These are phyloP conservation scores for Coniosporium tulheliwenetii DNA, from an alignment of 2,329 filamentous ascomycete genomes.

Conservation along the genomic window DNA sequence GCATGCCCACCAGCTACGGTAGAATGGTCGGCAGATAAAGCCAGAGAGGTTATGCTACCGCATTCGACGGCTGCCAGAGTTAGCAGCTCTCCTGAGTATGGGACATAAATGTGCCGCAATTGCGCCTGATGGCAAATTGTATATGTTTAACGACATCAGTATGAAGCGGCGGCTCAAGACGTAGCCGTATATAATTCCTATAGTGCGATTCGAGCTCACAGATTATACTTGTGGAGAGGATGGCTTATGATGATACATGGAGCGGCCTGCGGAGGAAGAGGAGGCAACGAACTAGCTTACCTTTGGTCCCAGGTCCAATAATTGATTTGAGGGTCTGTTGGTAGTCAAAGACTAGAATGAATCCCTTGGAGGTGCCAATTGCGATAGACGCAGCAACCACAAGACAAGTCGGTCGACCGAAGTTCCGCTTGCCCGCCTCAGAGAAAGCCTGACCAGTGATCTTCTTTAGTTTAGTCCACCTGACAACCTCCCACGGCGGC, in stretches of 20 bases:
- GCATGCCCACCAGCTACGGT: constrained; percentile 83
- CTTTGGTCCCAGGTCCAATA: constrained; percentile 83
- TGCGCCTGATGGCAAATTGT: no score
- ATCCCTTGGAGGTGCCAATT: constrained; percentile 83
- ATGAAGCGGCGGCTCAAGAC: no score
- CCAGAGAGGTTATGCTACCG: constrained; percentile 71
- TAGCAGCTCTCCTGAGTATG: constrained; percentile 9
- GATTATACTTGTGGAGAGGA: no score
- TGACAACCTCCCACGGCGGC: constrained; percentile 88
- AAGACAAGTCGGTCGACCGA: constrained; percentile 81
- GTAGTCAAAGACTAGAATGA: constrained; percentile 93
- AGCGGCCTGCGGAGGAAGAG: no score
- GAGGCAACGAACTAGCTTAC: constrained; percentile 26
- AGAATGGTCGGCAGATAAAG: constrained; percentile 84
- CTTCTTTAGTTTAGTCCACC: constrained; percentile 89
- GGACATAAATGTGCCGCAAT: not conserved
- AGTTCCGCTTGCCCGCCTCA: constrained; percentile 80
- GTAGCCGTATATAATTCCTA: no score
- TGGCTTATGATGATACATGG: no score
- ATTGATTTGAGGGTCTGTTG: constrained; percentile 90
- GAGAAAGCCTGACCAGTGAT: constrained; percentile 83
- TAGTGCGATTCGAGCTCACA: no score
- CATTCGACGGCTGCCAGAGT: constrained; percentile 62
- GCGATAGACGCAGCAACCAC: constrained; percentile 78
- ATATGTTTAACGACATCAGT: no score